phyloP scores from a whole-genome alignment of 176 grass and related monocot genomes.

The Triticum dicoccoides region DNA sequence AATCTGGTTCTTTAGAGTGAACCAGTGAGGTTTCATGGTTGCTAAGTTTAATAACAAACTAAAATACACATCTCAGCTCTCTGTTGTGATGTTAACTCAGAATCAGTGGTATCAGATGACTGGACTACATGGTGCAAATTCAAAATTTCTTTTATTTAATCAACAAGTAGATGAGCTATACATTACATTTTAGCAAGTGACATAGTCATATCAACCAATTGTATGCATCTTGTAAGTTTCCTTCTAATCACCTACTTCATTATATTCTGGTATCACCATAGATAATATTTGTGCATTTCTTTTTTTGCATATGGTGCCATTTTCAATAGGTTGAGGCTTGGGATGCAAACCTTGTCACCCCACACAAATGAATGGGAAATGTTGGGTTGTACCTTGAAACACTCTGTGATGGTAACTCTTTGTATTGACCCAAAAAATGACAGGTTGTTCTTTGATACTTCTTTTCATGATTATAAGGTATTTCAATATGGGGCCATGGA shows the following conservation, averaged over 20 bases:
- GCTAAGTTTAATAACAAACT: not conserved
- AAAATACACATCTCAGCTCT: slow-evolving; percentile 18
- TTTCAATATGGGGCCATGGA: not conserved
- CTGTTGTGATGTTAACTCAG: not conserved
- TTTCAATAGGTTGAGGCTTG: slow-evolving; percentile 73
- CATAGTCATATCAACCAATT: slow-evolving; percentile 1
- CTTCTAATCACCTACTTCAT: slow-evolving; percentile 4
- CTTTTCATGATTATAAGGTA: not conserved
- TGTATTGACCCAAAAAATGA: slow-evolving; percentile 12
- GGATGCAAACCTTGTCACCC: slow-evolving; percentile 95
- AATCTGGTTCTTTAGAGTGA: not conserved
- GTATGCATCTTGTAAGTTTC: not conserved
- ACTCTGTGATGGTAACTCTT: slow-evolving; percentile 78
- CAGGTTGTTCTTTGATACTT: not conserved
- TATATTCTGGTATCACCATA: not conserved
- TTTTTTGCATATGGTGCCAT: slow-evolving; percentile 28
- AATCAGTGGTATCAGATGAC: not conserved
- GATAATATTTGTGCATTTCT: not conserved
- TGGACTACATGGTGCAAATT: slow-evolving; percentile 11
- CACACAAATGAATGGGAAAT: slow-evolving; percentile 96
- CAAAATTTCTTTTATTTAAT: not conserved
- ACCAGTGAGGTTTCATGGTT: not conserved
- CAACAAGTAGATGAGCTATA: not conserved
- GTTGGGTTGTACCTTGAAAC: slow-evolving; percentile 66
- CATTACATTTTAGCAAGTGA: slow-evolving; percentile 5